These are phyloP conservation scores for Grosmannia huntii DNA, from an alignment of 2,329 filamentous ascomycete species.

Conservation along the genomic window DNA sequence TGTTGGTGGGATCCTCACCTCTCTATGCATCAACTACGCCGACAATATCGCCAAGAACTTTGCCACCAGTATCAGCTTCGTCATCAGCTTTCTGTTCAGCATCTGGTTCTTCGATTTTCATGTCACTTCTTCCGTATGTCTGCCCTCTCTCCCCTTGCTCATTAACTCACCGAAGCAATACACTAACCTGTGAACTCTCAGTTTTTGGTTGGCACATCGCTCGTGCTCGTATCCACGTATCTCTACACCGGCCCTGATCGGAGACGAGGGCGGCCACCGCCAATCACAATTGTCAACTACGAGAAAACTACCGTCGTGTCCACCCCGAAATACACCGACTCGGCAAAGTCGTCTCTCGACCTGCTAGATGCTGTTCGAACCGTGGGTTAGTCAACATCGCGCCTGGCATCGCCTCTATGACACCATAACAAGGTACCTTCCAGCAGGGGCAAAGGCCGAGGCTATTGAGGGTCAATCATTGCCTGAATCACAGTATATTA, in stretches of 20 bases:
- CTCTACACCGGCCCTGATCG: slow-evolving; percentile 63
- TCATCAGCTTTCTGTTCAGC: slow-evolving; percentile 76
- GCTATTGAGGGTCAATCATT: slow-evolving; percentile 17
- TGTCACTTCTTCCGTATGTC: slow-evolving; percentile 56
- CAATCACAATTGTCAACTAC: slow-evolving; percentile 57
- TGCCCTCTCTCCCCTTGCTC: too few species aligned
- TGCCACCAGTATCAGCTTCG: slow-evolving; percentile 81
- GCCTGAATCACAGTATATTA: not conserved
- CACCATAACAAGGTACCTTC: slow-evolving; percentile 23
- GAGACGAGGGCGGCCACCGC: slow-evolving; percentile 45
- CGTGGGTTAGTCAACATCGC: slow-evolving; percentile 29
- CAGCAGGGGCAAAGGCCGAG: slow-evolving; percentile 23
- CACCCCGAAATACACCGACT: slow-evolving; percentile 24
- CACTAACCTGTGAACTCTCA: slow-evolving; percentile 22
- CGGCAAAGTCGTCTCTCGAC: slow-evolving; percentile 23
- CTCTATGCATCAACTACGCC: slow-evolving; percentile 67
- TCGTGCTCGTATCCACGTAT: slow-evolving; percentile 74
- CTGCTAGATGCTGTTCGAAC: slow-evolving; percentile 26
- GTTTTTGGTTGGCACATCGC: slow-evolving; percentile 69
- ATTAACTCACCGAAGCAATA: not conserved
- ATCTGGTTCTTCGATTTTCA: slow-evolving; percentile 74
- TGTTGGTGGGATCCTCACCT: slow-evolving; percentile 70
- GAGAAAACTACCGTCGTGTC: slow-evolving; percentile 58
- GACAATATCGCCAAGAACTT: slow-evolving; percentile 92
- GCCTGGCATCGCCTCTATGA: slow-evolving; percentile 32